Percentiles rank a stretch among this genome's conserved stretches.
phyloP scores from a whole-genome alignment of 2,329 filamentous ascomycete genomes.

The Cladosporium velox region DNA sequence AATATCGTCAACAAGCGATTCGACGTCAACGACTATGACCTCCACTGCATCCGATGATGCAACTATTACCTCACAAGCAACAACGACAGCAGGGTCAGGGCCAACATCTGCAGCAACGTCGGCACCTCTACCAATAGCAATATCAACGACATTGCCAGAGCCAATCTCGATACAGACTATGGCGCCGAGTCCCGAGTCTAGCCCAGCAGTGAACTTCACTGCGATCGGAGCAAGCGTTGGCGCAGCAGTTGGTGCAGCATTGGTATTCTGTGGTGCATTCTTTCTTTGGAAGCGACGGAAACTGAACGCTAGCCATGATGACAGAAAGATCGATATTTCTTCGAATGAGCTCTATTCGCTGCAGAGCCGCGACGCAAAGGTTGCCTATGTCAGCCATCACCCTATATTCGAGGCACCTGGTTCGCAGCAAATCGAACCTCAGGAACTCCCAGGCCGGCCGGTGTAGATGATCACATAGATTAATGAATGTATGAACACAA shows the following conservation, averaged over 20 bases:
- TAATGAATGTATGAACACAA: not conserved
- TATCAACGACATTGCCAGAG: constrained; percentile 8
- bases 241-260: not conserved
- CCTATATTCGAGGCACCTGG: not conserved
- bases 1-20: too few relatives aligned
- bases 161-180: not conserved
- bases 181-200: not conserved
- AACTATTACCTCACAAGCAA: too few relatives aligned
- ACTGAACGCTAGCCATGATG: not conserved
- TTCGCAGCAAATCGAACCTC: not conserved
- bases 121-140: constrained; percentile 16
- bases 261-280: not conserved
- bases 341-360: not conserved
- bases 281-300: not conserved
- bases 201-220: not conserved
- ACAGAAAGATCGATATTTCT: not conserved
- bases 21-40: too few relatives aligned
- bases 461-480: not conserved
- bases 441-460: not conserved
- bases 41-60: too few relatives aligned
- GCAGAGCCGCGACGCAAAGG: not conserved
- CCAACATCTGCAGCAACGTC: not conserved
- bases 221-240: not conserved
- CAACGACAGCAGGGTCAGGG: not conserved
- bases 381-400: not conserved